Base-by-base conservation (phyloP, 129 eudicot genomes). In the Artemisia tridentata region DNA sequence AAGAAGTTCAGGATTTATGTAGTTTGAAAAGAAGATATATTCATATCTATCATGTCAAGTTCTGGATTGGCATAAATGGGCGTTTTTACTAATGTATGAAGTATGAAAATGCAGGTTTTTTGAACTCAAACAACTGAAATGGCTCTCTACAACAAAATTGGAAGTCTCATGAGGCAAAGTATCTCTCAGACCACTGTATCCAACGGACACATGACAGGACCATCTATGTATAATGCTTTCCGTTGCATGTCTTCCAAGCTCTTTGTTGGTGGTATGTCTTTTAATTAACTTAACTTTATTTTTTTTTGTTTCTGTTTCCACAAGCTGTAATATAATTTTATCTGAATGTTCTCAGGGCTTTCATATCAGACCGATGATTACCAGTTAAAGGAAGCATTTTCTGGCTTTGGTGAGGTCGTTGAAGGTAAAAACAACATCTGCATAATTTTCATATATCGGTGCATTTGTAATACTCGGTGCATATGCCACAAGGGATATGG, bases 231-330 rank as follows among this genome's bases (percentile, higher is more conserved):
- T 20, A 87, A 87, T 53, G 79, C 88, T 38, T 45, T 85, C 23
- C 89, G 97, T 2, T 69, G 73, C 85, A 87, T 87, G 95, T 88
- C 89, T 54, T 38, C 82, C 5, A 91, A 85, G 83, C 91, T 91
- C 48, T 91, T 91, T 72, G 53, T 87, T 77, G 97, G 95, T 55
- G 89, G 97, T 87, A 80, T 79, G 69, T 43, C 7, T 21, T 34
- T 65, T 5, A 17, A 19, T 8, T 63, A 29, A 63, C 41, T 12
- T 62, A 21, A 31, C 3, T 2, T 2, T 12, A 25, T 0, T 5
- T 29, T 29, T 29, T 9, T 2, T 9, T 11, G 53, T 69, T 58
- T 16, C 5, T 23, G 23, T 48, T 17, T 19, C 2, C 16, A 54
- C 17, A 52, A 34, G 8, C 19, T 7, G 19, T 69, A 34, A 53